These are phyloP conservation scores for Sonneratia caseolaris DNA, from an alignment of 345 rosid species.

Conservation along the genomic window DNA sequence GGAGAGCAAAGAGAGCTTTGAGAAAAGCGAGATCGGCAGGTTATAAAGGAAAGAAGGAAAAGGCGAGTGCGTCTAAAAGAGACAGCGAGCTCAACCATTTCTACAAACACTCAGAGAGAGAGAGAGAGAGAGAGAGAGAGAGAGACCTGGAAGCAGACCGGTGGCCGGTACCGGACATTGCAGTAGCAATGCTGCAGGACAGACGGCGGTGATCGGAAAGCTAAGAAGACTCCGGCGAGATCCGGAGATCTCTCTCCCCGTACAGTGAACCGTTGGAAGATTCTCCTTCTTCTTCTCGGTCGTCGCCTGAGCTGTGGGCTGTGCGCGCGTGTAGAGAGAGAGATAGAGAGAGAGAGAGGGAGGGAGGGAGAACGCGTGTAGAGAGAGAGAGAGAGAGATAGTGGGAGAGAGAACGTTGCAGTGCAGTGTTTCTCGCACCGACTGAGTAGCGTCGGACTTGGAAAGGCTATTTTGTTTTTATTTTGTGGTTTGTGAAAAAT, in stretches of 20 bases:
- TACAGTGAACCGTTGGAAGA: neutral
- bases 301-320: neutral
- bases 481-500: neutral
- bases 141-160: neutral
- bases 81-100: neutral
- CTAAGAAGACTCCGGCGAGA: neutral
- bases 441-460: conserved; percentile 30
- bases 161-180: conserved; percentile 13
- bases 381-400: no score
- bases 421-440: conserved; percentile 17
- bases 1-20: neutral
- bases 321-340: neutral
- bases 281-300: neutral
- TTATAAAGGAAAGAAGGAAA: neutral
- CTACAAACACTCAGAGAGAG: neutral
- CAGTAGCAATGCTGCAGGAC: conserved; percentile 7
- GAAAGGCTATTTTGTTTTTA: conserved; percentile 15
- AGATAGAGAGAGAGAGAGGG: neutral
- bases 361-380: conserved; percentile 3
- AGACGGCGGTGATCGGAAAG: conserved; percentile 5
- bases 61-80: neutral
- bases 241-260: neutral
- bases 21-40: conserved; percentile 4
- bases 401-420: no score
- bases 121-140: conserved; percentile 1